Evolutionary conservation across 495 filamentous ascomycete genomes (phyloP).

Genomic region (Aspergillus ostianus): DNA sequence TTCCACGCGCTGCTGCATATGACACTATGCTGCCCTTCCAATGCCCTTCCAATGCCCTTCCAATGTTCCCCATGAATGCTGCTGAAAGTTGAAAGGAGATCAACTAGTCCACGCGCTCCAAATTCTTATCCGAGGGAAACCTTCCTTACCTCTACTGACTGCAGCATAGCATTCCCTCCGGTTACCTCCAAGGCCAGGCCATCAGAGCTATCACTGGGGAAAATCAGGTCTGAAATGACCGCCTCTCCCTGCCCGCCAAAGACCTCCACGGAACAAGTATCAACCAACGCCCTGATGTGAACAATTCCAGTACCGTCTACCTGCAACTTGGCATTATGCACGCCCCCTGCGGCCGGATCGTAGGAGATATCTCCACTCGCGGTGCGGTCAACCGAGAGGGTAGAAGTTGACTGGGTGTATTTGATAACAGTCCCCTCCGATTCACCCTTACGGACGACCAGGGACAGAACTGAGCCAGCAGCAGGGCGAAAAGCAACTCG

Average conservation of each 20-base stretch:
- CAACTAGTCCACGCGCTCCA: no score
- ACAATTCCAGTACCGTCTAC: neutral
- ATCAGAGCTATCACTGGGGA: constrained; percentile 6
- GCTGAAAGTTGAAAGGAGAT: no score
- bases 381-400: constrained; percentile 10
- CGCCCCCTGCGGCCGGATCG: constrained; percentile 10
- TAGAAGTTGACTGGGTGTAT: neutral
- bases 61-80: no score
- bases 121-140: neutral
- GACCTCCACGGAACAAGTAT: constrained; percentile 13
- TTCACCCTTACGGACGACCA: constrained; percentile 7
- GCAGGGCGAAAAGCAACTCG: neutral
- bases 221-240: constrained; percentile 10
- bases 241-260: constrained; percentile 12
- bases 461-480: neutral
- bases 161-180: constrained; percentile 1
- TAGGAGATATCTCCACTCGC: constrained; percentile 13
- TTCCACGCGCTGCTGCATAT: no score
- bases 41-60: no score
- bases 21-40: no score
- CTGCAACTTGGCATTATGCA: constrained; percentile 4
- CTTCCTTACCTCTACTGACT: neutral
- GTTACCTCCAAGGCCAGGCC: constrained; percentile 8
- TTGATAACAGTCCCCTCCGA: constrained; percentile 6
- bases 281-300: constrained; percentile 6